Evolutionary conservation across 106 monocot species (phyloP), one percentile per base, ranked within the genome.

Genomic region (Allium sativum): DNA sequence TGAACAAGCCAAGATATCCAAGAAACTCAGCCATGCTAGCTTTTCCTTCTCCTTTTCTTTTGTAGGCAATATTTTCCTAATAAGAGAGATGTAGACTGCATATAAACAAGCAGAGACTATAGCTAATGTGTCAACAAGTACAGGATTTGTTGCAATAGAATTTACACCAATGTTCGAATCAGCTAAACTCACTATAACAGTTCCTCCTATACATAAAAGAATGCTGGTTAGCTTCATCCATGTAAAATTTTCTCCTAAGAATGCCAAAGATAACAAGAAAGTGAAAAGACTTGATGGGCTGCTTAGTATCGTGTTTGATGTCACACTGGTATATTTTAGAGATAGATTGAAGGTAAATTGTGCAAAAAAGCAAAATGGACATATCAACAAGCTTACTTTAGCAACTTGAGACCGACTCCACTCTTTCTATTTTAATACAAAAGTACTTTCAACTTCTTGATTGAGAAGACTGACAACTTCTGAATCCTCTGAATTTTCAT

Each of bases 301-400:
- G 85, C 93, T 93, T 70, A 93, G 65, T 63, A 93, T 89, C 12
- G 93, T 93, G 66, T 93, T 93, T 53, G 93, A 93, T 17, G 93
- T 89, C n/a, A 93, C 93, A 45, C 85, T 89, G 47, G 93, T 93
- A 64, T 93, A 93, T 48, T 78, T 89, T 52, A 89, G 84, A 64
- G 93, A 93, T 10, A 89, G 76, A 74, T 93, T 93, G 82, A 93
- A 93, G 41, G 85, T 86, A 12, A 93, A 80, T 60, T 93, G 93
- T 2, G 93, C 93, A 14, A 89, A 68, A 64, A 93, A 93, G 89
- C 93, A 93, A 72, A 93, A 93, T 20, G 93, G 93, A 53, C 88
- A 89, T 51, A 93, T 79, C 72, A 85, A 76, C 56, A 93, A 56
- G 72, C 93, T 93, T 21, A 83, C 82, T 82, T 76, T 82, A 3